Evolutionary conservation across 1,139 yeast species (phyloP).

Genomic region (Hemisphaericaspora subhashii): DNA sequence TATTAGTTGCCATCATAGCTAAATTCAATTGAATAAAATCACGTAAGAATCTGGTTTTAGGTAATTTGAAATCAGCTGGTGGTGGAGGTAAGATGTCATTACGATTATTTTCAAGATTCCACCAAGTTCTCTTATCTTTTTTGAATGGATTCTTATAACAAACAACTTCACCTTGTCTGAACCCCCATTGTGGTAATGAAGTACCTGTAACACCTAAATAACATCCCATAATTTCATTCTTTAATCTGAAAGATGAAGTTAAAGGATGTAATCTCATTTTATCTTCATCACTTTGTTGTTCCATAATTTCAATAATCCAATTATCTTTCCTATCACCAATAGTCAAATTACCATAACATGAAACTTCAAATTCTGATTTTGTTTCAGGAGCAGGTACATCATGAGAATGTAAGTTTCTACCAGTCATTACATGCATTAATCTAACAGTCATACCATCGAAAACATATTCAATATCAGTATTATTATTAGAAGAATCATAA

Average conservation of each 20-base stretch:
- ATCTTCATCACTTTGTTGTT: constrained; percentile 72
- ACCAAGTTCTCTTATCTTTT: constrained; percentile 95
- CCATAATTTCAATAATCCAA: constrained; percentile 89
- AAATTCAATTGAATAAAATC: constrained; percentile 91
- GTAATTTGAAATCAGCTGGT: constrained; percentile 70
- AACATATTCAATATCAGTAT: constrained; percentile 57
- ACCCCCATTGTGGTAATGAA: constrained; percentile 94
- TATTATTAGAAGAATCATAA: constrained; percentile 51
- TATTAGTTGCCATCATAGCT: constrained; percentile 99
- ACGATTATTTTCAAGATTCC: constrained; percentile 89
- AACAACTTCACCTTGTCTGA: constrained; percentile 94
- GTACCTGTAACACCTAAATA: constrained; percentile 83
- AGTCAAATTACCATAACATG: constrained; percentile 86
- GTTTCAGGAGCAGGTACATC: constrained; percentile 78
- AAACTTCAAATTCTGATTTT: constrained; percentile 74
- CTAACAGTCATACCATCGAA: constrained; percentile 76
- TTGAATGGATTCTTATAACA: constrained; percentile 75
- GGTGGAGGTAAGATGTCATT: constrained; percentile 76
- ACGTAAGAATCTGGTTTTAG: constrained; percentile 79
- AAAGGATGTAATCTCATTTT: constrained; percentile 74
- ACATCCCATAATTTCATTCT: constrained; percentile 68
- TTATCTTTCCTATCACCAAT: constrained; percentile 91
- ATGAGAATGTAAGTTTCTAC: constrained; percentile 91
- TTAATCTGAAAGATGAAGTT: constrained; percentile 81
- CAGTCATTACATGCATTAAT: constrained; percentile 75